These are phyloP conservation scores for Talaromyces proteolyticus DNA, from an alignment of 495 filamentous ascomycete genomes.

Conservation along the genomic window DNA sequence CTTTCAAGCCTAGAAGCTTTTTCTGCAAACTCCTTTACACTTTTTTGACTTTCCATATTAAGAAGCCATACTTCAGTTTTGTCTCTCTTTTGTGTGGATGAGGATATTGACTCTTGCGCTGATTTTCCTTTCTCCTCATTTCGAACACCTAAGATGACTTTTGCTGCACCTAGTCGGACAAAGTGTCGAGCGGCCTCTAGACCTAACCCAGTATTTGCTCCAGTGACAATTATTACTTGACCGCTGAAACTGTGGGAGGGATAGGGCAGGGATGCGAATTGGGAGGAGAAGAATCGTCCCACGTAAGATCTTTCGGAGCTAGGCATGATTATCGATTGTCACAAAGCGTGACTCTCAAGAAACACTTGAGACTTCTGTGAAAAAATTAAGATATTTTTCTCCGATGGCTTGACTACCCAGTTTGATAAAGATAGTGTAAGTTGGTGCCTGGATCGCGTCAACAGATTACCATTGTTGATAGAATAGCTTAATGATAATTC, in stretches of 20 bases:
- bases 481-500: too few species aligned
- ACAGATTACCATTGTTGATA: too few species aligned
- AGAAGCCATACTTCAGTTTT: conserved; percentile 34
- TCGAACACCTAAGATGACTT: conserved; percentile 11
- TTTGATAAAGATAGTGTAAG: too few species aligned
- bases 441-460: too few species aligned
- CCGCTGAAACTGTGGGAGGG: background rate
- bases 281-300: background rate
- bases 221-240: conserved; percentile 29
- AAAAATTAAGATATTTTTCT: too few species aligned
- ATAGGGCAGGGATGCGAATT: background rate
- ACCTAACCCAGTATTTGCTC: conserved; percentile 25
- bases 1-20: conserved; percentile 33
- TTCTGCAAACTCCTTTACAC: conserved; percentile 24
- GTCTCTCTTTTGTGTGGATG: background rate
- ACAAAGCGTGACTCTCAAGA: too few species aligned
- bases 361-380: too few species aligned
- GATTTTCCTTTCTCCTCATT: conserved; percentile 22
- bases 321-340: background rate
- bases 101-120: conserved; percentile 11
- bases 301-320: background rate
- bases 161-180: conserved; percentile 10
- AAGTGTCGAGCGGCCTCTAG: conserved; percentile 20
- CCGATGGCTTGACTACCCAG: too few species aligned
- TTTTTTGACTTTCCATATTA: conserved; percentile 29